These are phyloP conservation scores for Mycena metata DNA, from an alignment of 768 basidiomycete species.

Conservation along the genomic window DNA sequence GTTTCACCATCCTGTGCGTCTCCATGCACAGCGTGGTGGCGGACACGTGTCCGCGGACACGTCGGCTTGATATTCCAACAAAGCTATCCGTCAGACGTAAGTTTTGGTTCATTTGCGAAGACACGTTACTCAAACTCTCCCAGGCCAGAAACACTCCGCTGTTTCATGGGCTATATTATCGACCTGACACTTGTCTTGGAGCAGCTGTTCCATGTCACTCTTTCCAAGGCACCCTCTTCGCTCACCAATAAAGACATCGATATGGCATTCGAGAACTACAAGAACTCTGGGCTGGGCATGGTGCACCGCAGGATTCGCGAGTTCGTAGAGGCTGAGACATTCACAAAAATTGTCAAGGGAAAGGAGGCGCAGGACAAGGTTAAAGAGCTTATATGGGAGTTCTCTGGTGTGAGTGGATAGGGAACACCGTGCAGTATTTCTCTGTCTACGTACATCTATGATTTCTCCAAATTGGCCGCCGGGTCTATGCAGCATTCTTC, in stretches of 20 bases:
- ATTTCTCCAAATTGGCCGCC: too few species aligned
- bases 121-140: background rate
- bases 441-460: too few species aligned
- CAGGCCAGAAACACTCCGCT: constrained; percentile 7
- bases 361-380: background rate
- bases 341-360: background rate
- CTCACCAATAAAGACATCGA: background rate
- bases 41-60: too few species aligned
- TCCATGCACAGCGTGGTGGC: too few species aligned
- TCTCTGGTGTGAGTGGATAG: background rate
- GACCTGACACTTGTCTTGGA: constrained; percentile 5
- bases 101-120: too few species aligned
- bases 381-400: constrained; percentile 4
- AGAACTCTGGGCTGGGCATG: background rate
- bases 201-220: background rate
- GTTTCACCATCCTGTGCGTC: too few species aligned
- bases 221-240: background rate
- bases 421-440: too few species aligned
- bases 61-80: too few species aligned
- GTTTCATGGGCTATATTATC: constrained; percentile 5
- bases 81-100: too few species aligned
- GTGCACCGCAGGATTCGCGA: constrained; percentile 3
- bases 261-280: constrained; percentile 2
- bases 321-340: background rate
- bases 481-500: too few species aligned